These are phyloP conservation scores for Yarrowia sp. DNA, from an alignment of 805 yeast species.

Conservation along the genomic window DNA sequence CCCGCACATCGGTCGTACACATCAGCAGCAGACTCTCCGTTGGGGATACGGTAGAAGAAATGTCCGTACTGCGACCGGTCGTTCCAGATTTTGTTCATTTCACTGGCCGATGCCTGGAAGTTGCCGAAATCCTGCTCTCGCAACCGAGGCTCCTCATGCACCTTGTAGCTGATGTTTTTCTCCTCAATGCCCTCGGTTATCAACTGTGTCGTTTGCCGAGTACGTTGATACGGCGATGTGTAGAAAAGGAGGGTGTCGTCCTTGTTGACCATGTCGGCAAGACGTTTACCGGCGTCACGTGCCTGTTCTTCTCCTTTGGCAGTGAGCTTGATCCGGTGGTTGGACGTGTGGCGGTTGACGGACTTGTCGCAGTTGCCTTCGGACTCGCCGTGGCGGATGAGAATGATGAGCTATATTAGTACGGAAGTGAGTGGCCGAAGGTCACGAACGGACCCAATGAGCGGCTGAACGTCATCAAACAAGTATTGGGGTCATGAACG, in stretches of 20 bases:
- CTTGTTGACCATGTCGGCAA: slow-evolving; percentile 42
- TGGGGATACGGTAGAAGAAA: slow-evolving; percentile 84
- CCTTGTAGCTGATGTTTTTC: slow-evolving; percentile 49
- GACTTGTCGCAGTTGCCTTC: slow-evolving; percentile 85
- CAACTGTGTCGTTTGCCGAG: slow-evolving; percentile 79
- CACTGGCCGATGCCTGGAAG: slow-evolving; percentile 68
- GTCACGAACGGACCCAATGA: not conserved
- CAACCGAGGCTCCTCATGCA: slow-evolving; percentile 85
- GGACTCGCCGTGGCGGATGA: slow-evolving; percentile 90
- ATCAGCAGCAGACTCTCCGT: slow-evolving; percentile 95
- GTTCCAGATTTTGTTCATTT: slow-evolving; percentile 78
- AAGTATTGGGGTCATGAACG: too few species aligned
- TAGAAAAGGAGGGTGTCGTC: slow-evolving; percentile 67
- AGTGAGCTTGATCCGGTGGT: slow-evolving; percentile 77
- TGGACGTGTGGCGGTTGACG: slow-evolving; percentile 74
- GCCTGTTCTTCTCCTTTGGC: slow-evolving; percentile 58
- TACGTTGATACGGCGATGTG: slow-evolving; percentile 82
- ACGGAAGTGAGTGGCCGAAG: not conserved
- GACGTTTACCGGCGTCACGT: slow-evolving; percentile 39
- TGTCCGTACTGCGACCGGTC: slow-evolving; percentile 87
- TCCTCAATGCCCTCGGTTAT: slow-evolving; percentile 53
- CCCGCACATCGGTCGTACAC: slow-evolving; percentile 89
- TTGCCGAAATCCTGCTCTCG: slow-evolving; percentile 96
- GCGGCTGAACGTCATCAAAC: too few species aligned
- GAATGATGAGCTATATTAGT: slow-evolving; percentile 55